Base-by-base conservation (phyloP, 129 eudicot genomes). In the Erigeron canadensis region DNA sequence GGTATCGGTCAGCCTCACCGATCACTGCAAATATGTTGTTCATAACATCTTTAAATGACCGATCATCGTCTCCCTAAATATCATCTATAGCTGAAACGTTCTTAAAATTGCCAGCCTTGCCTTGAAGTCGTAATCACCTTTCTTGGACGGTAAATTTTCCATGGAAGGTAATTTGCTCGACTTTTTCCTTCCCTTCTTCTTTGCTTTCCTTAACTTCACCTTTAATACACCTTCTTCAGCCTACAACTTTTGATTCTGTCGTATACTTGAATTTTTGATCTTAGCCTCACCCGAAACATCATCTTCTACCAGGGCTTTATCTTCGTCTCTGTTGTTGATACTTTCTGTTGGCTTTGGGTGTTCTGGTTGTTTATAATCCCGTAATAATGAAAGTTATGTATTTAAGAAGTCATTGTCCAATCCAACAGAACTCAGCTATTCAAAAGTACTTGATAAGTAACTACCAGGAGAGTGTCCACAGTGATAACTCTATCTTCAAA, bases 181-280 rank as follows among this genome's bases (percentile, higher is more conserved):
- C 47, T 86, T 90, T 70, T 90, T 88, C 69, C 79, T 73, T 74
- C 72, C 79, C 75, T 90, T 90, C 81, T 86, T 95, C 66, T 79
- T 88, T 7, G 99, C 97, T 79, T 85, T 91, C 73, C 76, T 80
- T 58, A 84, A 21, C 86, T 83, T 90, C 51, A 91, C 82, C 72
- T 95, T 90, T 13, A 94, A 80, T 63, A 90, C 91, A 58, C 99
- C 99, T 79, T 86, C 99, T 19, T 63, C 91, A 22, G 77, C 80
- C 56, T 90, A 88, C 10, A 90, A 71, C 65, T 86, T 88, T 67
- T 88, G 90, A 8, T 87, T 90, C 54, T 90, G 97, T 75, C 79
- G 73, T 62, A 70, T 81, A 41, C 44, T 80, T 15, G 84, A 71
- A 51, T 71, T 70, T 73, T 83, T 83, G 23, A 45, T 70, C 62